Evolutionary conservation across 1,284 basidiomycete genomes (phyloP).

Genomic region (Microstroma glucosiphilum): DNA sequence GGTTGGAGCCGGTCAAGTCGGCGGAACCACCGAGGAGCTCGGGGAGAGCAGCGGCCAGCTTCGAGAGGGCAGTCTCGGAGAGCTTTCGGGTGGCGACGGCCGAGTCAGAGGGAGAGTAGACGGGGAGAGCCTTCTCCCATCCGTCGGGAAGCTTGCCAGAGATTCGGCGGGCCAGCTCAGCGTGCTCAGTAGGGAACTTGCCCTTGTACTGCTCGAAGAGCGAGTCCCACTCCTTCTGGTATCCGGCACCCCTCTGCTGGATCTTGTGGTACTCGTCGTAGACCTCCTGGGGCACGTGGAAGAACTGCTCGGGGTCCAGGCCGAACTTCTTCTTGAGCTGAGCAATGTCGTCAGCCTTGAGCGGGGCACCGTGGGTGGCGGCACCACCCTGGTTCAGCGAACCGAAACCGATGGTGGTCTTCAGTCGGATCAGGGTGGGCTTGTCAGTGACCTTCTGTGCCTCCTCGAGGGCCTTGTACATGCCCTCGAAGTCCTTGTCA

Average conservation of each 20-base stretch:
- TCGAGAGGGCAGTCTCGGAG: slow-evolving; percentile 79
- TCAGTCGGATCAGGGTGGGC: slow-evolving; percentile 78
- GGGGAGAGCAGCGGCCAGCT: slow-evolving; percentile 68
- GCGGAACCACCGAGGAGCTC: slow-evolving; percentile 77
- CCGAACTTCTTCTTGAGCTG: slow-evolving; percentile 78
- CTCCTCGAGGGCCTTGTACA: slow-evolving; percentile 71
- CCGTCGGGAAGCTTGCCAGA: slow-evolving; percentile 71
- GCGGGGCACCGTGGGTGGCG: slow-evolving; percentile 81
- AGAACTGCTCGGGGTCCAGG: slow-evolving; percentile 72
- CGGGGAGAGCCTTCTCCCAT: slow-evolving; percentile 80
- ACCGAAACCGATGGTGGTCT: slow-evolving; percentile 88
- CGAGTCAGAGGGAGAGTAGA: slow-evolving; percentile 71
- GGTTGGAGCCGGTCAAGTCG: slow-evolving; percentile 84
- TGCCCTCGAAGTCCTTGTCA: slow-evolving; percentile 73
- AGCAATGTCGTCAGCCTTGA: slow-evolving; percentile 85
- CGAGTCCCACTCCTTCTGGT: slow-evolving; percentile 70
- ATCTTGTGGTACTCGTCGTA: slow-evolving; percentile 65
- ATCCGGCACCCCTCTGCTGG: slow-evolving; percentile 66
- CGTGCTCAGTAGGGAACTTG: slow-evolving; percentile 75
- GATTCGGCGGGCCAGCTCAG: slow-evolving; percentile 78
- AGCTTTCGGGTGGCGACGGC: slow-evolving; percentile 87
- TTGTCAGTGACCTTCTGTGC: slow-evolving; percentile 71
- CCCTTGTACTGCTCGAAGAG: slow-evolving; percentile 66
- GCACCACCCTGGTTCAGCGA: slow-evolving; percentile 87
- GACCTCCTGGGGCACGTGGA: slow-evolving; percentile 71